Conservation (phyloP, 2,329 filamentous ascomycete species). For the Dactylellina drechsleri region DNA sequence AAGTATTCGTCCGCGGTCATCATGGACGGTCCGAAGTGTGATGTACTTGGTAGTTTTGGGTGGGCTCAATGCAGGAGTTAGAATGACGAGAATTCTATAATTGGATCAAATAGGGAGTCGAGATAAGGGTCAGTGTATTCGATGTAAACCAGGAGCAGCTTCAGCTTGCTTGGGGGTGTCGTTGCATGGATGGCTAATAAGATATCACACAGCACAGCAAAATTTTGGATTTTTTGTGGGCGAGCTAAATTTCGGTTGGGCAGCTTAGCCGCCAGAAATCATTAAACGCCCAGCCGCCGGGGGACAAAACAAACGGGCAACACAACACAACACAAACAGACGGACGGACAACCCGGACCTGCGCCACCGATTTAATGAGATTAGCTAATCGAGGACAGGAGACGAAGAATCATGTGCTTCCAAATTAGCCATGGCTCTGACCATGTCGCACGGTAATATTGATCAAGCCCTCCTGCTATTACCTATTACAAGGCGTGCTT, state of each 20-base stretch:
- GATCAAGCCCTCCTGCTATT: no score
- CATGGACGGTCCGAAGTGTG: neutral
- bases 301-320: neutral
- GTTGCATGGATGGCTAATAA: neutral
- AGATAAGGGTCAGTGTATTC: neutral
- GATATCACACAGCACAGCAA: conserved; percentile 10
- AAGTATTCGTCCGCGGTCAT: conserved; percentile 75
- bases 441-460: no score
- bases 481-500: no score
- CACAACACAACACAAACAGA: neutral
- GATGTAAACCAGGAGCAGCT: neutral
- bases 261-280: neutral
- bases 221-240: conserved; percentile 32
- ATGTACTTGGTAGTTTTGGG: neutral
- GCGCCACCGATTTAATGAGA: neutral
- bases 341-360: no score
- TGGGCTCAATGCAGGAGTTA: neutral
- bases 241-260: neutral
- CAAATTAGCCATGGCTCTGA: no score
- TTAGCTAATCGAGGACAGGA: neutral
- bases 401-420: no score
- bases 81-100: neutral
- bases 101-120: conserved; percentile 3
- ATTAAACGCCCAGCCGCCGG: neutral
- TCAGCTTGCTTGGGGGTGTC: neutral